Conservation (phyloP, 768 basidiomycete genomes). For the Boletus subcaerulescens region DNA sequence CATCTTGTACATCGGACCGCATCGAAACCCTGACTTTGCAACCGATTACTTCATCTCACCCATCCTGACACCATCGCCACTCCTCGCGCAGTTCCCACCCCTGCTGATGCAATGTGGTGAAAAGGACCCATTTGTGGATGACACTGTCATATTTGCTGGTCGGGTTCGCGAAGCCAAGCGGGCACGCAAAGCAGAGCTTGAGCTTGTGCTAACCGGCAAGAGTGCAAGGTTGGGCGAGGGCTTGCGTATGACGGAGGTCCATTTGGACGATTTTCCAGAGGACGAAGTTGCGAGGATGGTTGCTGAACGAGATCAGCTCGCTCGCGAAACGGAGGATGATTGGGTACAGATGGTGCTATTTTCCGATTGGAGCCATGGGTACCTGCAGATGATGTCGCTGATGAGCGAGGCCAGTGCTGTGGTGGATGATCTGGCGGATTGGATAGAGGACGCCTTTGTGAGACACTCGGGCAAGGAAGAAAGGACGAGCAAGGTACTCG, state of each 20-base stretch:
- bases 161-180: constrained; percentile 94
- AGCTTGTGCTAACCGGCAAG: constrained; percentile 55
- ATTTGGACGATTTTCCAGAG: constrained; percentile 23
- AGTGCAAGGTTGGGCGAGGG: constrained; percentile 61
- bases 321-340: constrained; percentile 78
- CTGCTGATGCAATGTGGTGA: constrained; percentile 94
- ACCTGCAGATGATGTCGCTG: constrained; percentile 89
- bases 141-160: constrained; percentile 95
- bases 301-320: constrained; percentile 58
- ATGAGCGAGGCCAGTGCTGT: constrained; percentile 80
- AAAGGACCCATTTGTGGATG: constrained; percentile 94
- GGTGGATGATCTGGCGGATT: constrained; percentile 81
- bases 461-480: constrained; percentile 30
- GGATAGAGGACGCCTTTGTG: constrained; percentile 82
- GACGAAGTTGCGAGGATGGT: constrained; percentile 41
- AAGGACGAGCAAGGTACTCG: constrained; percentile 17
- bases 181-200: constrained; percentile 71
- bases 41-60: constrained; percentile 97
- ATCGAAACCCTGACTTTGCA: constrained; percentile 89
- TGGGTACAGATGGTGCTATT: constrained; percentile 94
- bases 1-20: constrained; percentile 92
- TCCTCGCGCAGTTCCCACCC: constrained; percentile 92
- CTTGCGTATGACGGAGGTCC: constrained; percentile 57
- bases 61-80: constrained; percentile 76
- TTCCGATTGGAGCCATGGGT: constrained; percentile 96